Percentiles rank a stretch among this genome's conserved stretches.
phyloP scores from a whole-genome alignment of 164 flowering plant genomes.

The Litsea cubeba region DNA sequence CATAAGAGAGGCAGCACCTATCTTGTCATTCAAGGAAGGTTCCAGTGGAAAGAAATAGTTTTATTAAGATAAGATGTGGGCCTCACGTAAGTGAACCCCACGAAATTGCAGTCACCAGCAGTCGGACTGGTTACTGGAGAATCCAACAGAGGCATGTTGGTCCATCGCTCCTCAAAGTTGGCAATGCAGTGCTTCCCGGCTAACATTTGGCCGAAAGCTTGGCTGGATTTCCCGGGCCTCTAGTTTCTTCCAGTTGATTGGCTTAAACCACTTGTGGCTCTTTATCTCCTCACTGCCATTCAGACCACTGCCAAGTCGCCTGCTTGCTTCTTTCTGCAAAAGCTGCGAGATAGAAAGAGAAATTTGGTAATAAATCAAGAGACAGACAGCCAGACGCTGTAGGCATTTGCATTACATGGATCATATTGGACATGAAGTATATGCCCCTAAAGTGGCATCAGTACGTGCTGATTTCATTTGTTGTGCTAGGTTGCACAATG shows the following conservation, averaged over 20 bases:
- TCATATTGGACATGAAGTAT: no score
- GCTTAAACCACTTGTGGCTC: slow-evolving; percentile 80
- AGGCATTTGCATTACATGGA: no score
- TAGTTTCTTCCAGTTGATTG: slow-evolving; percentile 81
- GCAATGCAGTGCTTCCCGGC: slow-evolving; percentile 72
- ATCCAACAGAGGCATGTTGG: slow-evolving; percentile 63
- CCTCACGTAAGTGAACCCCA: slow-evolving; percentile 61
- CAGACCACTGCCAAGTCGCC: slow-evolving; percentile 69
- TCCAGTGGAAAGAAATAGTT: slow-evolving; percentile 4
- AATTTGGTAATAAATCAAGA: background rate
- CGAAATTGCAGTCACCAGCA: slow-evolving; percentile 41
- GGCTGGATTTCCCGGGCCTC: slow-evolving; percentile 65
- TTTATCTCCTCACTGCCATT: slow-evolving; percentile 71
- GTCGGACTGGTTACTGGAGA: slow-evolving; percentile 80
- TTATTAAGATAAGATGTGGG: slow-evolving; percentile 44
- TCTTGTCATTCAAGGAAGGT: background rate
- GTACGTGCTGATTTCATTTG: no score
- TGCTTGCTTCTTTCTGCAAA: slow-evolving; percentile 49
- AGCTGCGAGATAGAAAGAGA: background rate
- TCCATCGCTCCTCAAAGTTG: slow-evolving; percentile 79
- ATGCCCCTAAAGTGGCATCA: no score
- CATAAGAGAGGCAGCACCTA: background rate
- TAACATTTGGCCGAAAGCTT: slow-evolving; percentile 73
- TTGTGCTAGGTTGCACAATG: no score
- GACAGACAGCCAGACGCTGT: no score